Base-by-base conservation (phyloP, 306 rosid species). In the Leucaena leucocephala region DNA sequence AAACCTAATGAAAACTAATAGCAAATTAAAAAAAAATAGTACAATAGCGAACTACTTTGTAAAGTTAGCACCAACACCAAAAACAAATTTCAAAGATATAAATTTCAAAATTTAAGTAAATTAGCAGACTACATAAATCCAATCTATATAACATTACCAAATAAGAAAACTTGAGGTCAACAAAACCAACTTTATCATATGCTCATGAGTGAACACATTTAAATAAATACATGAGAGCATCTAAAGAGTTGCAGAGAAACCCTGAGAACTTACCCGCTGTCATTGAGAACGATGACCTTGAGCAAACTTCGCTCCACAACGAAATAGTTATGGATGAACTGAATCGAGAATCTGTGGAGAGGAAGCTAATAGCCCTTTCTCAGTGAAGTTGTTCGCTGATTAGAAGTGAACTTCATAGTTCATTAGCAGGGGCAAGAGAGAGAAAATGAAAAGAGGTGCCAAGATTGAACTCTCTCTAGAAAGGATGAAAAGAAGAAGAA, bases 251-350 rank as follows among this genome's bases (percentile, higher is more conserved):
- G 3, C 16, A 27, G 17, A 59, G 38, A 11, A 27, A 87, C 84
- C 83, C 83, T 74, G 76, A 67, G 66, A 33, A 75, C 83, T 58
- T 83, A 94, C 98, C 98, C 97, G 62, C 98, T 92, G 72, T 94
- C 98, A 77, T 97, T 97, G 74, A 94, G 97, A 54, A 91, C 98
- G 88, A 94, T 94, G 88, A 94, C 98, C 92, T 94, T 94, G 78
- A 94, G 97, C 95, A 94, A 88, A 79, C 93, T 90, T 83, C 98
- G 88, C 97, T 86, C 64, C 98, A 97, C 82, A 85, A 55, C 76
- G 98, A 85, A 97, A 94, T 94, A 86, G 88, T 82, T 38, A 70
- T 48, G 68, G 76, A 45, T 74, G 74, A 59, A 62, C 78, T 43
- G 36, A 59, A 48, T 52, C 66, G 76, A 14, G 44, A 46, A 59